A percentile compares a stretch with the other conserved stretches of the same genome.
Conservation (phyloP, 441 rosid species). For the California macrophylla region DNA sequence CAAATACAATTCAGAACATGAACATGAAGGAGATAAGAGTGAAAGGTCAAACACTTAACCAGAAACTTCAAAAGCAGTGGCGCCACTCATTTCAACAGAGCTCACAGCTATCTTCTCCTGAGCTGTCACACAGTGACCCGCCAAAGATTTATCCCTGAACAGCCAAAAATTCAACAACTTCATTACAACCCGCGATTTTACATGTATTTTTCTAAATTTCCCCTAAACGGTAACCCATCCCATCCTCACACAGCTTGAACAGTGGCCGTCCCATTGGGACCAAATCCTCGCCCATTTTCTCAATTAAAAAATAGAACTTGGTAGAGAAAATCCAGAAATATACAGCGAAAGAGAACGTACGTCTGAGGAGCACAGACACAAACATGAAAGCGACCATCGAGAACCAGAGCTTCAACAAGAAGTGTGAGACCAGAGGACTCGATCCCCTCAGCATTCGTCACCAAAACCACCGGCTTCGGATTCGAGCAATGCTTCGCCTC, state of each 20-base stretch:
- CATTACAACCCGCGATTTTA: background rate
- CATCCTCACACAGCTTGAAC: too few species aligned
- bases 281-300: background rate
- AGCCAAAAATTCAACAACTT: conserved; percentile 3
- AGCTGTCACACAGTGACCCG: conserved; percentile 29
- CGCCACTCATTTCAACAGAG: conserved; percentile 27
- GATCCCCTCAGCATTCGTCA: conserved; percentile 31
- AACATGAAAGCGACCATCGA: conserved; percentile 23
- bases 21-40: background rate
- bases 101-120: conserved; percentile 27
- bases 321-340: background rate
- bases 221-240: too few species aligned
- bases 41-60: conserved; percentile 15
- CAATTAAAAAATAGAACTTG: too few species aligned
- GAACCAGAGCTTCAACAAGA: conserved; percentile 30
- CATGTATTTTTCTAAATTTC: too few species aligned
- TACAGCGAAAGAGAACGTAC: conserved; percentile 15
- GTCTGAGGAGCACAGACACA: conserved; percentile 37
- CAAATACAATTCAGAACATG: background rate
- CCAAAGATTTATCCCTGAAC: conserved; percentile 29
- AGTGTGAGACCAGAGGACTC: conserved; percentile 32
- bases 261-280: too few species aligned
- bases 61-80: conserved; percentile 29
- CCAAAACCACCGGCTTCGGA: conserved; percentile 26
- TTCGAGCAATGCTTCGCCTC: conserved; percentile 4